A percentile compares a stretch with the other conserved stretches of the same genome.
These are phyloP conservation scores for Senna tora DNA, from an alignment of 306 rosid species.

Conservation along the genomic window DNA sequence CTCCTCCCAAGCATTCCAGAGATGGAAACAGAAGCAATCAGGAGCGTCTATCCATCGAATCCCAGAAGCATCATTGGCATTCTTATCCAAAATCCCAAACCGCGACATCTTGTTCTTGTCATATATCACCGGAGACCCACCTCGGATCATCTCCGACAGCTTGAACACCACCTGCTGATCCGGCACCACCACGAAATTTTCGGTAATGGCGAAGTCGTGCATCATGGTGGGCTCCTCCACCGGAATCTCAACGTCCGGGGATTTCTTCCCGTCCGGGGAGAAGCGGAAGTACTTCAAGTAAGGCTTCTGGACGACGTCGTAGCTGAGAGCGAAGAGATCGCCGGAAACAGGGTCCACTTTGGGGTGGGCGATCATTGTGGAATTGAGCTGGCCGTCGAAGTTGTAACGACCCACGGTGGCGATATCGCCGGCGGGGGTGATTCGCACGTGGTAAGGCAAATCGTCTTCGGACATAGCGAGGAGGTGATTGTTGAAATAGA, in stretches of 20 bases:
- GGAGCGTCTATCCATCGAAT: slow-evolving; percentile 88
- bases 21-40: slow-evolving; percentile 88
- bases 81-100: slow-evolving; percentile 70
- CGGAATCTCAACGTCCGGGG: slow-evolving; percentile 76
- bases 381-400: slow-evolving; percentile 57
- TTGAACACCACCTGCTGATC: slow-evolving; percentile 96
- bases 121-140: slow-evolving; percentile 88
- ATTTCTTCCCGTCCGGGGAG: slow-evolving; percentile 59
- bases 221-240: slow-evolving; percentile 79
- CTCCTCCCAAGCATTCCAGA: slow-evolving; percentile 98
- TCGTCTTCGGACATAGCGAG: slow-evolving; percentile 83
- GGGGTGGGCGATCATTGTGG: slow-evolving; percentile 94
- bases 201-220: slow-evolving; percentile 91
- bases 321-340: slow-evolving; percentile 55
- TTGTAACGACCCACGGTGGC: slow-evolving; percentile 76
- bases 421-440: slow-evolving; percentile 70
- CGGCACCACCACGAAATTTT: slow-evolving; percentile 71
- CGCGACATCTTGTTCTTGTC: slow-evolving; percentile 66
- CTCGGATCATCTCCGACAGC: slow-evolving; percentile 71
- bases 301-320: slow-evolving; percentile 74
- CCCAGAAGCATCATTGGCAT: slow-evolving; percentile 53
- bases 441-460: slow-evolving; percentile 69
- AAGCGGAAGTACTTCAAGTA: slow-evolving; percentile 77
- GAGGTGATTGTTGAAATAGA: slow-evolving; percentile 68
- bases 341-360: slow-evolving; percentile 77